Base-by-base conservation (phyloP, 2,329 filamentous ascomycete genomes). In the Trichoderma oligosporum region DNA sequence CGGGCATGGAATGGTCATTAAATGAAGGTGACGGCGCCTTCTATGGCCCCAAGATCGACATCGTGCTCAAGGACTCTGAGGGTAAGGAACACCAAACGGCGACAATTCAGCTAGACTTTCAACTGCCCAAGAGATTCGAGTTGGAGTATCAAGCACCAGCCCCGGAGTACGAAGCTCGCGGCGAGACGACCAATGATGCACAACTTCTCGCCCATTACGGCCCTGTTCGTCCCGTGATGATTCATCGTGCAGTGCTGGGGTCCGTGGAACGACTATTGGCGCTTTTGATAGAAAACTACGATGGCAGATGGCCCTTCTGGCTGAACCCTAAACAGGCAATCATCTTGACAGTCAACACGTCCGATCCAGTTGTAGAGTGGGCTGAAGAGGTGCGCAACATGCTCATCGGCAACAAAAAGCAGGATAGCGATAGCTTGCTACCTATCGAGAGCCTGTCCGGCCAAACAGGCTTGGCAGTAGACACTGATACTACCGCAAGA, bases 1-100 rank as follows among this genome's bases (percentile, higher is more conserved):
- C 89, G 12, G 86, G 85, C 8, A 82, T 84, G 64, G 74, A 81
- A 33, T 96, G 89, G 88, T 81, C 80, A 2, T 64, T 93, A 57
- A 93, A 91, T 61, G 81, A 87, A 65, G 90, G 89, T 9, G 91
- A 95, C 60, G 91, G 91, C 12, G 91, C 91, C 4, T 96, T 96
- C 67, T 96, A 96, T 66, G 91, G 91, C 0, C 91, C 91, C 29
- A 96, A 96, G 74, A 96, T 96, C 62, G 91, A 96, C 67, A 88
- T 96, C 42, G 84, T 95, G 36, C 73, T 96, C 44, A 83, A 82
- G 60, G 91, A 95, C 67, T 86, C 87, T 1, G 82, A 89, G 66
- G 89, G 89, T 7, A 95, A 93, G 68, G 88, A 91, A 66, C 91
- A 95, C 68, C 91, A 96, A 69, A 89, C 91, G 2, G 91, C 90